phyloP scores from a whole-genome alignment of 805 yeast species.

The Candida nitratophila region DNA sequence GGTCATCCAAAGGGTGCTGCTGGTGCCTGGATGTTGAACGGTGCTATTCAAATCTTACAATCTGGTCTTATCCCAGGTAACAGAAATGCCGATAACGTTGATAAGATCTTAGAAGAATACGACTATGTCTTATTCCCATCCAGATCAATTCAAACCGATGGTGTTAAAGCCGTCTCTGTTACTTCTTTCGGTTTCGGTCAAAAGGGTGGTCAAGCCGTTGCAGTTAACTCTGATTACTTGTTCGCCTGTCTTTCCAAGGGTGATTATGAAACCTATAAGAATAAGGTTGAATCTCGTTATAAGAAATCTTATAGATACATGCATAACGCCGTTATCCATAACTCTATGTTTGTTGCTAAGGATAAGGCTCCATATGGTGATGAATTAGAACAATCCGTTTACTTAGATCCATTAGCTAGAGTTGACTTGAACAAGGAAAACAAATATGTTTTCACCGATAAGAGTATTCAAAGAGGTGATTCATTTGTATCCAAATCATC shows the following conservation, averaged over 20 bases:
- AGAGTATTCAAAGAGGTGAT: conserved; percentile 39
- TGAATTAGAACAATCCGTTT: conserved; percentile 82
- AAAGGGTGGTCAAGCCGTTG: conserved; percentile 96
- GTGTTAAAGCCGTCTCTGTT: conserved; percentile 93
- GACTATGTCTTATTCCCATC: conserved; percentile 93
- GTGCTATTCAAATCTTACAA: conserved; percentile 89
- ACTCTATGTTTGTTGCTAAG: conserved; percentile 88
- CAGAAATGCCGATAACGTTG: conserved; percentile 97
- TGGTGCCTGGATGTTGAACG: conserved; percentile 99
- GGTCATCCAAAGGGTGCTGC: conserved; percentile 99
- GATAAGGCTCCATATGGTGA: conserved; percentile 88
- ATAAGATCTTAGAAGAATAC: conserved; percentile 69
- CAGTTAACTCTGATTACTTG: conserved; percentile 89
- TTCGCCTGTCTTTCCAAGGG: conserved; percentile 70
- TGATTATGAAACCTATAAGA: conserved; percentile 64
- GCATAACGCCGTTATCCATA: conserved; percentile 90
- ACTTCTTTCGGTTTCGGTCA: conserved; percentile 99
- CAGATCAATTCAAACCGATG: conserved; percentile 88
- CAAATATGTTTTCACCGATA: conserved; percentile 39
- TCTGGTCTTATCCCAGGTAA: conserved; percentile 96
- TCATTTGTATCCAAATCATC: conserved; percentile 41
- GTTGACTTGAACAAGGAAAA: conserved; percentile 34
- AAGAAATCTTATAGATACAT: conserved; percentile 87
- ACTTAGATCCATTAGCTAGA: conserved; percentile 93
- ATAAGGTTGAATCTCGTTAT: conserved; percentile 73